These are phyloP conservation scores for Rauvolfia tetraphylla DNA, from an alignment of 257 asterid species.

Conservation along the genomic window DNA sequence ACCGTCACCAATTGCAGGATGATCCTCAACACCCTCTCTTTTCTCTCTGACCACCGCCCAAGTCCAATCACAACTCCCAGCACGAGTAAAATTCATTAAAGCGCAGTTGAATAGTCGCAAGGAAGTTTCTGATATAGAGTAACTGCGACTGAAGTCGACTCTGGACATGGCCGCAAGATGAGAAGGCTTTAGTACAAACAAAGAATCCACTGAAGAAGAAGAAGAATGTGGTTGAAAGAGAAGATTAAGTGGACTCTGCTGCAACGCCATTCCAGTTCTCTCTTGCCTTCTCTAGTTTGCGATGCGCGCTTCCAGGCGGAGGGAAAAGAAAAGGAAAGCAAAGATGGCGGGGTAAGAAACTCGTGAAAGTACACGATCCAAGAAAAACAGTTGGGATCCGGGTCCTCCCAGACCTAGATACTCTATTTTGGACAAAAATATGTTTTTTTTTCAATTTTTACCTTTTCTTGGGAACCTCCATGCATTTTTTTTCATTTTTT, in stretches of 20 bases:
- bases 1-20: neutral
- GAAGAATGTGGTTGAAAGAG: neutral
- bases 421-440: no score
- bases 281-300: no score
- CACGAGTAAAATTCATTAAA: neutral
- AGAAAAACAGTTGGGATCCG: neutral
- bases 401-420: no score
- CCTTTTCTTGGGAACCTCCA: no score
- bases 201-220: neutral
- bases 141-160: neutral
- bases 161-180: neutral
- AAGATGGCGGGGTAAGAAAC: constrained; percentile 21
- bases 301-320: no score
- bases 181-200: neutral
- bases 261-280: constrained; percentile 10
- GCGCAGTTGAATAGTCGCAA: neutral
- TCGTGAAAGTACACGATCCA: constrained; percentile 19
- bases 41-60: neutral
- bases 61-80: neutral
- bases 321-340: neutral
- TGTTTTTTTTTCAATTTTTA: no score
- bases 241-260: neutral
- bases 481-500: no score
- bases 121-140: neutral
- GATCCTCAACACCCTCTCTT: constrained; percentile 9